Base-by-base conservation (phyloP, 805 yeast species). In the Komagataella kurtzmanii region DNA sequence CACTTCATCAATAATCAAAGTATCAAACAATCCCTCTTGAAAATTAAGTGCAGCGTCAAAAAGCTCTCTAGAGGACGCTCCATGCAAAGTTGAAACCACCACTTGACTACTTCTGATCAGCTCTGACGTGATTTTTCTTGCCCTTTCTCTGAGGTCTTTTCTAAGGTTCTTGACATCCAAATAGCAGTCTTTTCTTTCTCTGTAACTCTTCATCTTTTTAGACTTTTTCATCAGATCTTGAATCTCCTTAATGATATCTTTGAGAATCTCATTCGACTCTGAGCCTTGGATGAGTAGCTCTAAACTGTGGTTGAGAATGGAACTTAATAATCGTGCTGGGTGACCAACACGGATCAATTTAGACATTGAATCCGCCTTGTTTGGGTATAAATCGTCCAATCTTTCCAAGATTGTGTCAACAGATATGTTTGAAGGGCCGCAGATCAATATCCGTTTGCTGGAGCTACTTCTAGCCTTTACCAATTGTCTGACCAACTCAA, bases 371-470 rank as follows among this genome's bases (percentile, higher is more conserved):
- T 30, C 44, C 7, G 50, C 50, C 52, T 77, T 61, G 45, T 71
- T 65, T 1, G 71, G 71, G 45, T 73, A 61, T 45, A 72, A 65
- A 24, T 65, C 64, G 45, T 73, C 65, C 19, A 91, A 64, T 53
- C 97, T 70, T 64, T 91, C 97, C 49, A 90, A 65, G 14, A 91
- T 85, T 0, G 95, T 91, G 63, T 91, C 98, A 1, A 90, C 95
- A 1, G 97, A 80, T 14, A 89, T 82, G 62, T 91, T 91, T 0
- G 97, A 89, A 0, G 98, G 96, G 0, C 97, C 97, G 68, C 97
- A 90, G 0, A 91, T 90, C 24, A 91, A 68, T 0, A 91, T 81
- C 47, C 89, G 65, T 50, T 72, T 74, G 14, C 45, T 51, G 24
- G 19, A 17, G 19, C 46, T 17, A 7, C 19, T 57, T 24, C 52